phyloP scores from a whole-genome alignment of 306 rosid genomes.

The Fragaria iinumae region DNA sequence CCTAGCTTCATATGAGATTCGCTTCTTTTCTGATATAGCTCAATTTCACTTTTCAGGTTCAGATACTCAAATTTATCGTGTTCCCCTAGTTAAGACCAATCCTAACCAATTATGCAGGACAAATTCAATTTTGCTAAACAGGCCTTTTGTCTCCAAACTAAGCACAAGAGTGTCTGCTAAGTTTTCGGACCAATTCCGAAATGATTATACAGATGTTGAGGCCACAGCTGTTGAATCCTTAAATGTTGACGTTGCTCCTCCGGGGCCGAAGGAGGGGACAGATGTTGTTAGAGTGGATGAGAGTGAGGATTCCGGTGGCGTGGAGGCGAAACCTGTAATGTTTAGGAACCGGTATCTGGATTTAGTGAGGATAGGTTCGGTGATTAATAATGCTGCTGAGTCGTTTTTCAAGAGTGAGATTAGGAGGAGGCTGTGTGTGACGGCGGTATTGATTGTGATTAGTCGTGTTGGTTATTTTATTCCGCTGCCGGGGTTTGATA shows the following conservation, averaged over 20 bases:
- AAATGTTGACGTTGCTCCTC: constrained; percentile 33
- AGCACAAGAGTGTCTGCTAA: constrained; percentile 31
- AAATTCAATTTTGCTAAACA: constrained; percentile 31
- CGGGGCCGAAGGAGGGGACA: constrained; percentile 23
- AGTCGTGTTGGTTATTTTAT: constrained; percentile 94
- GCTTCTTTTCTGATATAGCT: not conserved
- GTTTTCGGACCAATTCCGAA: constrained; percentile 42
- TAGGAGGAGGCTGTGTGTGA: constrained; percentile 80
- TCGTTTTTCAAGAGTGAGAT: constrained; percentile 95
- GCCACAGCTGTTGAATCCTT: constrained; percentile 36
- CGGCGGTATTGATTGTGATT: constrained; percentile 70
- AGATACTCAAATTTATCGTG: constrained; percentile 28
- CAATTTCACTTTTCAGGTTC: constrained; percentile 12
- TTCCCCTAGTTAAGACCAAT: constrained; percentile 16
- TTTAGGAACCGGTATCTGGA: constrained; percentile 68
- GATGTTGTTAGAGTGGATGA: constrained; percentile 23
- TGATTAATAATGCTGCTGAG: constrained; percentile 75
- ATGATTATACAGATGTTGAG: constrained; percentile 42
- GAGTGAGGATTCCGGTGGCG: not conserved
- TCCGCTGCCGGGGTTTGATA: constrained; percentile 95
- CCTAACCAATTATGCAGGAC: constrained; percentile 22
- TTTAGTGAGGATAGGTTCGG: constrained; percentile 72
- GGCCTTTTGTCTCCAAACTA: constrained; percentile 29
- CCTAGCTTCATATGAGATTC: not conserved
- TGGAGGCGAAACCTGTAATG: constrained; percentile 32